Evolutionary conservation across 2,329 filamentous ascomycete genomes (phyloP).

Genomic region (Fusarium palustre): DNA sequence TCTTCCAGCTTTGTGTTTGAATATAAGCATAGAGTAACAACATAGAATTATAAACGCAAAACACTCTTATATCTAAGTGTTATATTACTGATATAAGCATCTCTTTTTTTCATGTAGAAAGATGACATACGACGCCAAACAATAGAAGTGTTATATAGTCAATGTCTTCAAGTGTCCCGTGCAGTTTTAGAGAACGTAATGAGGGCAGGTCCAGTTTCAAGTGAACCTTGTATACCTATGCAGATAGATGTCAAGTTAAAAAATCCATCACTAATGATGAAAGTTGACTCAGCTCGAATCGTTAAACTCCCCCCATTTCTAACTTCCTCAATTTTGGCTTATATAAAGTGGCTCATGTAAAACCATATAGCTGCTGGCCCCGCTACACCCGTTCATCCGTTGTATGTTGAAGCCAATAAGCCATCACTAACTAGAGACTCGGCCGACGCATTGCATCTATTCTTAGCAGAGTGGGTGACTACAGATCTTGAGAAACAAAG

Average conservation of each 20-base stretch:
- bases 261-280: neutral
- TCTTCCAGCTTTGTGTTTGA: neutral
- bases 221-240: too few relatives aligned
- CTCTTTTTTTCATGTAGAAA: too few relatives aligned
- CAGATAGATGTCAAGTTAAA: too few relatives aligned
- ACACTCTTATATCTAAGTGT: neutral
- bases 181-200: neutral
- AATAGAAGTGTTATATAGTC: neutral
- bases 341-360: neutral
- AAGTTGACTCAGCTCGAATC: neutral
- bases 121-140: too few relatives aligned
- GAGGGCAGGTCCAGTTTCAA: neutral
- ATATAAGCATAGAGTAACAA: neutral
- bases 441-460: conserved; percentile 11
- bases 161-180: neutral
- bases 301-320: neutral
- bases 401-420: neutral
- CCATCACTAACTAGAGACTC: neutral
- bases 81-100: too few relatives aligned
- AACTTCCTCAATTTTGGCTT: conserved; percentile 4
- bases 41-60: neutral
- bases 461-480: conserved; percentile 17
- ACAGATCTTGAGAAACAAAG: neutral
- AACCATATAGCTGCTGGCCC: neutral
- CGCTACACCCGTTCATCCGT: neutral